phyloP scores from a whole-genome alignment of 495 filamentous ascomycete genomes.

The Podospora pseudopauciseta region DNA sequence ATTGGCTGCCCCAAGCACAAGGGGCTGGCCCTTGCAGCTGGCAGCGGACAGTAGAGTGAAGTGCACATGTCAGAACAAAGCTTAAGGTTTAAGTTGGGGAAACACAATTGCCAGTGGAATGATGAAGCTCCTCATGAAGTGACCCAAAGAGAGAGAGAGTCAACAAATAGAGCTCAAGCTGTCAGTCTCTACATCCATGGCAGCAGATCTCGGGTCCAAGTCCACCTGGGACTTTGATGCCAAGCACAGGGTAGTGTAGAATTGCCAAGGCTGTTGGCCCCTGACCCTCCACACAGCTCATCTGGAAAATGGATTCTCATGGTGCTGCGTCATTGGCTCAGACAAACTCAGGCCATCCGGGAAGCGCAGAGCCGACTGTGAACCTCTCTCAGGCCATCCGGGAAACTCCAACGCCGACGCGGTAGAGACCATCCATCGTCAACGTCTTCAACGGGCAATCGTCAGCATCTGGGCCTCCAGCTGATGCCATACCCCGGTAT shows the following conservation, averaged over 20 bases:
- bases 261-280: background rate
- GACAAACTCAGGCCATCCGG: conserved; percentile 7
- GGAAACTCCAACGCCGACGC: background rate
- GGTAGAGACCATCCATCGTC: background rate
- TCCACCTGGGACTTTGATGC: background rate
- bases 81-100: background rate
- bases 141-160: background rate
- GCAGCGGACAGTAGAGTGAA: background rate
- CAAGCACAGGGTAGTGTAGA: conserved; percentile 2
- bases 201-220: background rate
- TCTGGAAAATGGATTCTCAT: background rate
- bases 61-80: background rate
- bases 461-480: background rate
- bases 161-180: background rate
- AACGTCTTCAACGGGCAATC: background rate
- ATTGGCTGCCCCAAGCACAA: background rate
- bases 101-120: background rate
- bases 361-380: conserved; percentile 5
- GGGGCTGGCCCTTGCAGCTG: background rate
- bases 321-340: conserved; percentile 4
- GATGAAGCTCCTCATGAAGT: background rate
- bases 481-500: background rate
- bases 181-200: background rate
- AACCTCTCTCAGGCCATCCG: background rate
- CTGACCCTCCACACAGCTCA: background rate